Evolutionary conservation across 352 stramenopile species (phyloP), one percentile per base, ranked within the genome.

Genomic region (Discostella stelligera): DNA sequence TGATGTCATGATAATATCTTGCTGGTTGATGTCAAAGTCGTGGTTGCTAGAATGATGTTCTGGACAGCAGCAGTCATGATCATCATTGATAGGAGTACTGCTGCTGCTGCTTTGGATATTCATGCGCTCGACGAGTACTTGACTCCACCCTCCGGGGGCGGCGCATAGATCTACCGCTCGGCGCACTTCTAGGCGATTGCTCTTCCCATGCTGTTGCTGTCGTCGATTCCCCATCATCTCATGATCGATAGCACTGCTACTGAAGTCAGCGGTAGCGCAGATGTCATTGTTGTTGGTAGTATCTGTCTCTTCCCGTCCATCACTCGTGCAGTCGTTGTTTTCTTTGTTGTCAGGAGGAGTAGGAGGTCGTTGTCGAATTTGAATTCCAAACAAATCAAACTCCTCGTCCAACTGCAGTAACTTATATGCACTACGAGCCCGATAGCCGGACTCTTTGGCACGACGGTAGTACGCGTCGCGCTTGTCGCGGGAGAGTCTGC

Each of bases 361-460:
- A n/a, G n/a, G n/a, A n/a, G n/a, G n/a, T n/a, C n/a, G 61, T 44
- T 14, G 37, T 44, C 32, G 32, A 44, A 8, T 10, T 44, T 14
- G 37, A 14, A 44, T 44, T 44, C 80, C 84, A 79, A 99, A 95
- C 23, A 99, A 90, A 66, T 96, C 87, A 83, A 98, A 99, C 80
- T 99, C 94, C 65, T 98, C 96, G 85, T 99, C 97, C 14, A 99
- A 83, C 80, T 99, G 97, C 49, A 99, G 86, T 39, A 99, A 86
- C 77, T 99, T 99, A 90, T 98, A 99, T 1, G 97, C 97, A 30
- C 95, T 98, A 60, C 97, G 92, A 13, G 97, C 97, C 64, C 97
- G 89, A 83, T 98, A 99, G 10, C 96, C 97, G 5, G 96, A 92
- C 80, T 98, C 96, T 81, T 98, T 98, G 37, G 95, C 96, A 48